Conservation (phyloP, 2,329 filamentous ascomycete species). For the Pseudogymnoascus sp. region DNA sequence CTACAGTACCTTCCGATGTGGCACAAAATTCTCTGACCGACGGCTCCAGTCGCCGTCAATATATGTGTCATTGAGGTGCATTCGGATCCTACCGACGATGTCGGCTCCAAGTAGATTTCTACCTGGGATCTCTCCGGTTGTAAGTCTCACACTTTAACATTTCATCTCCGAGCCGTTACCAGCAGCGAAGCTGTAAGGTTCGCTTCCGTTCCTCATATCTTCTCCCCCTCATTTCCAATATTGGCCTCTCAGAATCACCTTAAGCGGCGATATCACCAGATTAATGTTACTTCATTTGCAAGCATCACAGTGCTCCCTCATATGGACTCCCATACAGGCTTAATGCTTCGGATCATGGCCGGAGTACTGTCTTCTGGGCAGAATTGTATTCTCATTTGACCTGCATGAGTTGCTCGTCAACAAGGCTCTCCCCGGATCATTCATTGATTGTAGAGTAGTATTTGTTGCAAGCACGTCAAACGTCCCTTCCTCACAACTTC, state of each 20-base stretch:
- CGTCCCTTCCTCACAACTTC: background rate
- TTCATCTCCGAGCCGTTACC: background rate
- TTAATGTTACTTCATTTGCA: background rate
- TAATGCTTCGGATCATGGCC: background rate
- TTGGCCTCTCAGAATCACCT: background rate
- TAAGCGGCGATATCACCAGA: background rate
- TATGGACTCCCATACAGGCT: background rate
- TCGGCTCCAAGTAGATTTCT: background rate
- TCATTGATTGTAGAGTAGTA: background rate
- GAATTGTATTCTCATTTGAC: background rate
- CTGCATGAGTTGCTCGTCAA: background rate
- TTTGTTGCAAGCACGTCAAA: background rate
- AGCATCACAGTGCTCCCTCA: background rate
- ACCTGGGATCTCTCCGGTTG: background rate
- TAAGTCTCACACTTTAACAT: background rate
- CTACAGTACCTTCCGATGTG: background rate
- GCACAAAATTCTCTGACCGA: background rate
- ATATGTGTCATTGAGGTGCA: background rate
- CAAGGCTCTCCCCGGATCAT: background rate
- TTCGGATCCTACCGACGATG: background rate
- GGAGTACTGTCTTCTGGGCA: background rate
- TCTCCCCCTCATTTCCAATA: background rate
- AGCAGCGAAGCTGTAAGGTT: background rate
- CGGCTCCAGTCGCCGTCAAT: background rate
- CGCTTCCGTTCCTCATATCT: background rate